Percentiles rank a stretch among this genome's conserved stretches.
Evolutionary conservation across 2,329 filamentous ascomycete genomes (phyloP).

Genomic region (Leptographium procerum): DNA sequence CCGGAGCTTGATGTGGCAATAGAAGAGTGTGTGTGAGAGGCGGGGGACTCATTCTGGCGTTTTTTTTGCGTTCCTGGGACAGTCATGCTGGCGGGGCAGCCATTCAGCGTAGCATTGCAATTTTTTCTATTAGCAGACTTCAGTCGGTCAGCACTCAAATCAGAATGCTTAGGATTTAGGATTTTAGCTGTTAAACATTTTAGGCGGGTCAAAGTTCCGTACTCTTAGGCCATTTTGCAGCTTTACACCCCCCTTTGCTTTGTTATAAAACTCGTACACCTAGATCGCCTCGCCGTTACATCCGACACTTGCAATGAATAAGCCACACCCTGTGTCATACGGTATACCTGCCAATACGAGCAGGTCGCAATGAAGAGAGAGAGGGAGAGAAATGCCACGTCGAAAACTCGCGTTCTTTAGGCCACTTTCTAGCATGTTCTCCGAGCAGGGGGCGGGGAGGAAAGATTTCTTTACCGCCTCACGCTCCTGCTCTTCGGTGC

Average conservation of each 20-base stretch:
- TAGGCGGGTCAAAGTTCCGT: neutral
- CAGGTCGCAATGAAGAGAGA: too few species aligned
- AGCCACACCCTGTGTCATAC: too few species aligned
- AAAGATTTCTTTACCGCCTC: too few species aligned
- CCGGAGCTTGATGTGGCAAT: slow-evolving; percentile 33
- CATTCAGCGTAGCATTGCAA: neutral
- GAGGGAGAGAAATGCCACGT: neutral
- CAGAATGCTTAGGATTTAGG: too few species aligned
- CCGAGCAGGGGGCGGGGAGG: neutral
- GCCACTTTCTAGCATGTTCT: neutral
- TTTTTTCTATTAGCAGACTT: neutral
- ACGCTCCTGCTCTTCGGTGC: too few species aligned
- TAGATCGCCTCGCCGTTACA: too few species aligned
- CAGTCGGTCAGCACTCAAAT: neutral
- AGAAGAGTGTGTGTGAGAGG: neutral
- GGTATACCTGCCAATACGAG: neutral
- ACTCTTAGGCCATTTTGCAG: too few species aligned
- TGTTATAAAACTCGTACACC: too few species aligned
- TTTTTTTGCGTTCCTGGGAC: too few species aligned
- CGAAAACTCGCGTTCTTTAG: neutral
- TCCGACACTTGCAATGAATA: too few species aligned
- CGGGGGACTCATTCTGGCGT: neutral
- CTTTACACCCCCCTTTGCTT: too few species aligned
- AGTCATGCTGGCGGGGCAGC: neutral
- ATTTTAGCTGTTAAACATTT: neutral